Base-by-base conservation (phyloP, 2,329 filamentous ascomycete genomes). In the Arthrobotrys musiformis region DNA sequence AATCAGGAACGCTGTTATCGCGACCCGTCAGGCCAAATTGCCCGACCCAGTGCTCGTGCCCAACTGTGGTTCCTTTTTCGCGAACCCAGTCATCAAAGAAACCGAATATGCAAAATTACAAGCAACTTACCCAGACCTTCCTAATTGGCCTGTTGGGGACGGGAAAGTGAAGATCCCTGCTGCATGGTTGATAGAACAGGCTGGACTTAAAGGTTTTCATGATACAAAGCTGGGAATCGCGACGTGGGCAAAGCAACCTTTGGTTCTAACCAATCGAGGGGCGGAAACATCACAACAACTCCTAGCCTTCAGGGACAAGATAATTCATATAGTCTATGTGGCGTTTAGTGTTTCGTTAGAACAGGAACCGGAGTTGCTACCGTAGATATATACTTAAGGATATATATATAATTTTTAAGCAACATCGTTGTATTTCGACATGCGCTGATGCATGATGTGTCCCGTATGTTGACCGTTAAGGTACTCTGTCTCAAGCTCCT, bases 61-160 rank as follows among this genome's bases (percentile, higher is more conserved):
- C 7, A 72, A 72, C 37, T 72, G 68, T 19, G 68, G 68, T n/a
- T 72, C 68, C 2, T 70, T 72, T 44, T 72, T 72, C 28, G 46
- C 58, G 4, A 72, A 72, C n/a, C 68, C 68, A 13, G 13, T 64
- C n/a, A 35, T 63, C 30, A 13, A 30, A 6, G 54, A 62, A 54
- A 19, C 2, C 35, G 17, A 60, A 24, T 70, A 30, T 52, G 26
- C 66, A 28, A 13, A 9, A 17, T n/a, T 62, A 40, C 35, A 26
- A 28, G 35, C 3, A 15, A 9, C 46, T 26, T 37, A 61, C 26
- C 54, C 52, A 19, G 28, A 19, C 44, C 58, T 61, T 35, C 66
- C 66, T 26, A 30, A 46, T 37, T 62, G 66, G 66, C 22, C 58
- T 8, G 17, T 46, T 33, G 33, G 42, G 6, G 26, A 28, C 4